Percentiles rank a stretch among this genome's conserved stretches.
phyloP scores from a whole-genome alignment of 2,329 filamentous ascomycete species.

The Purpureocillium takamizusanense region DNA sequence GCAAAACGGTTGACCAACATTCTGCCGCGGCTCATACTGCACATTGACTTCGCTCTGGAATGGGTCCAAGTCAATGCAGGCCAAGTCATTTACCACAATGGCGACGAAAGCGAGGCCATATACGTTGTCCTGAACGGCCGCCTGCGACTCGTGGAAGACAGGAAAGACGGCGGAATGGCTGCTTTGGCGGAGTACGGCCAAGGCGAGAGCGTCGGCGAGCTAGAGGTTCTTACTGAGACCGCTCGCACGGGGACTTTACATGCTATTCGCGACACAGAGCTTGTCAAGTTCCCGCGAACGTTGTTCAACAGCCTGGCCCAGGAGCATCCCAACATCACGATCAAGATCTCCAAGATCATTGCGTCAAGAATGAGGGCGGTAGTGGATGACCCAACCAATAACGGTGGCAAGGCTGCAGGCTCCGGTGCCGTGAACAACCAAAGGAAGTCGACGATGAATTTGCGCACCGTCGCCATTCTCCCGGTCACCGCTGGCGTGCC shows the following conservation, averaged over 20 bases:
- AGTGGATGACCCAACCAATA: slow-evolving; percentile 69
- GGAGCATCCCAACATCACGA: slow-evolving; percentile 95
- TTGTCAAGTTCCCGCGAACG: slow-evolving; percentile 91
- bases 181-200: slow-evolving; percentile 91
- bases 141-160: slow-evolving; percentile 74
- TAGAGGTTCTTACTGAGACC: slow-evolving; percentile 94
- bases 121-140: slow-evolving; percentile 96
- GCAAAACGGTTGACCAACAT: slow-evolving; percentile 88
- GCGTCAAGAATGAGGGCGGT: slow-evolving; percentile 87
- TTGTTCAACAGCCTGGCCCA: slow-evolving; percentile 96
- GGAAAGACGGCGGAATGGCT: slow-evolving; percentile 70
- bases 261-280: slow-evolving; percentile 90
- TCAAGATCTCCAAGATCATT: slow-evolving; percentile 98
- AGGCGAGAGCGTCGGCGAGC: slow-evolving; percentile 92
- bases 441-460: slow-evolving; percentile 78
- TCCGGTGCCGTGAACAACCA: slow-evolving; percentile 43
- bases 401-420: slow-evolving; percentile 55
- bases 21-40: slow-evolving; percentile 78
- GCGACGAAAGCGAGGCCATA: slow-evolving; percentile 94
- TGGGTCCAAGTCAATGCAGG: slow-evolving; percentile 97
- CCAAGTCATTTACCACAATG: slow-evolving; percentile 87
- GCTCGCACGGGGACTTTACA: slow-evolving; percentile 84
- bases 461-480: slow-evolving; percentile 85
- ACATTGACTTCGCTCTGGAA: slow-evolving; percentile 96
- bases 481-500: slow-evolving; percentile 88